These are phyloP conservation scores for Cicer yamashitae DNA, from an alignment of 306 rosid species.

Conservation along the genomic window DNA sequence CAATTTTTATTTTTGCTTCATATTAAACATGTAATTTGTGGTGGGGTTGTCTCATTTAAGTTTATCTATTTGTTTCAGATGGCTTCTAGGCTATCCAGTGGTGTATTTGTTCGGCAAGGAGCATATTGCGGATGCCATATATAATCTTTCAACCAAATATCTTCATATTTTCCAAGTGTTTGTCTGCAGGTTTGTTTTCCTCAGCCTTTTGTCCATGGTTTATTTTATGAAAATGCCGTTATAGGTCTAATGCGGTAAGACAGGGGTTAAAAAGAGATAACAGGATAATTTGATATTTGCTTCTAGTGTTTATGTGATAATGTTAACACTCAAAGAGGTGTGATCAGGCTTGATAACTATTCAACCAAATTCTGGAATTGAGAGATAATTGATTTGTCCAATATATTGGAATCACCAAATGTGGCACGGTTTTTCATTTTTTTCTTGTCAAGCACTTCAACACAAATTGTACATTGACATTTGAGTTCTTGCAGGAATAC, in stretches of 20 bases:
- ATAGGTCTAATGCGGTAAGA: slow-evolving; percentile 13
- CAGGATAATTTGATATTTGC: not conserved
- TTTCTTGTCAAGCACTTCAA: slow-evolving; percentile 14
- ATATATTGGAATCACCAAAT: slow-evolving; percentile 13
- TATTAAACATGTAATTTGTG: slow-evolving; percentile 5
- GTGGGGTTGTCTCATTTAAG: slow-evolving; percentile 17
- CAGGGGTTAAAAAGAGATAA: not conserved
- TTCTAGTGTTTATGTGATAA: slow-evolving; percentile 3
- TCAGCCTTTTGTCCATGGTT: slow-evolving; percentile 2
- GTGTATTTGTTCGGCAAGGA: slow-evolving; percentile 80
- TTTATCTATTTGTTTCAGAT: slow-evolving; percentile 60
- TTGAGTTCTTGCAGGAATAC: slow-evolving; percentile 62
- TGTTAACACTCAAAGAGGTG: slow-evolving; percentile 23
- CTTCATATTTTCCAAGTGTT: slow-evolving; percentile 75
- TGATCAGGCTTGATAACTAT: not conserved
- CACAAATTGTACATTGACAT: slow-evolving; percentile 21
- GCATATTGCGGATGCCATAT: slow-evolving; percentile 66
- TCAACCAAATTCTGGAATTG: slow-evolving; percentile 4
- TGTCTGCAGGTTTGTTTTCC: slow-evolving; percentile 71
- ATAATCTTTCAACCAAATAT: slow-evolving; percentile 77
- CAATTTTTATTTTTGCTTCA: slow-evolving; percentile 19
- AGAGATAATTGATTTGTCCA: slow-evolving; percentile 10
- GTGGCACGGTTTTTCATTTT: not conserved
- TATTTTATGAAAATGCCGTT: slow-evolving; percentile 25
- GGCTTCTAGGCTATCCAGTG: slow-evolving; percentile 96